Conservation (phyloP, 2,329 filamentous ascomycete genomes). For the Fusarium torreyae region DNA sequence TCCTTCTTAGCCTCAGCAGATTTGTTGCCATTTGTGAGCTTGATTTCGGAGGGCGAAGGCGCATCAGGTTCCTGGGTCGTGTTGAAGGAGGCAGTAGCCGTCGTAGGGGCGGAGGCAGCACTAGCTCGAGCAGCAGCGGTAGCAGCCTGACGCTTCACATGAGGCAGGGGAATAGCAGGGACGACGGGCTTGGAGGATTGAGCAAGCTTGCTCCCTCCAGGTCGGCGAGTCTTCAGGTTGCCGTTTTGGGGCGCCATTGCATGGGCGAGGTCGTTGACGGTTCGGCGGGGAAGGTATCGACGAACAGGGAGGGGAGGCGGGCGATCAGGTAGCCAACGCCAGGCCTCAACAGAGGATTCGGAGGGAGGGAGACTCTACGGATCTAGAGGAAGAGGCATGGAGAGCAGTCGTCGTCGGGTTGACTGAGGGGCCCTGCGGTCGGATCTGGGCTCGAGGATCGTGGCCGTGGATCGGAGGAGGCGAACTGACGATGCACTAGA, state of each 20-base stretch:
- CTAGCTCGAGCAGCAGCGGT: constrained; percentile 51
- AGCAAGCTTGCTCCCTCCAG: constrained; percentile 50
- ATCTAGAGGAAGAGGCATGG: constrained; percentile 54
- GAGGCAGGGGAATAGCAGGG: constrained; percentile 58
- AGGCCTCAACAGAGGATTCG: constrained; percentile 45
- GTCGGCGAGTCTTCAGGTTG: constrained; percentile 53
- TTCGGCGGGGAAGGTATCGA: constrained; percentile 45
- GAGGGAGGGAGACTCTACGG: constrained; percentile 49
- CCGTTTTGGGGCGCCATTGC: constrained; percentile 56
- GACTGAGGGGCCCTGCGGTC: constrained; percentile 32
- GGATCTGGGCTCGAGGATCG: constrained; percentile 29
- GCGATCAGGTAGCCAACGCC: constrained; percentile 46
- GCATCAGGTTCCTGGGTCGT: constrained; percentile 23
- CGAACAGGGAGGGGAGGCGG: constrained; percentile 38
- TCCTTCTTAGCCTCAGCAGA: constrained; percentile 23
- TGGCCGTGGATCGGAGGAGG: constrained; percentile 34
- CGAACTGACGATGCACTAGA: constrained; percentile 38
- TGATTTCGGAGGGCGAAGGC: constrained; percentile 32
- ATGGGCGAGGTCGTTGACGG: constrained; percentile 39
- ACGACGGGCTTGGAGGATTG: constrained; percentile 54
- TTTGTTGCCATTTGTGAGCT: constrained; percentile 41
- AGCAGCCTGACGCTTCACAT: constrained; percentile 58
- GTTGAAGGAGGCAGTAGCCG: constrained; percentile 26
- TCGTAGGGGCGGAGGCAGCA: constrained; percentile 30
- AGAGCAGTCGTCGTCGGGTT: constrained; percentile 42